Percentiles rank a stretch among this genome's conserved stretches.
These are phyloP conservation scores for Chytriomyces confervae DNA, from an alignment of 192 early-diverging fungal genomes.

Conservation along the genomic window DNA sequence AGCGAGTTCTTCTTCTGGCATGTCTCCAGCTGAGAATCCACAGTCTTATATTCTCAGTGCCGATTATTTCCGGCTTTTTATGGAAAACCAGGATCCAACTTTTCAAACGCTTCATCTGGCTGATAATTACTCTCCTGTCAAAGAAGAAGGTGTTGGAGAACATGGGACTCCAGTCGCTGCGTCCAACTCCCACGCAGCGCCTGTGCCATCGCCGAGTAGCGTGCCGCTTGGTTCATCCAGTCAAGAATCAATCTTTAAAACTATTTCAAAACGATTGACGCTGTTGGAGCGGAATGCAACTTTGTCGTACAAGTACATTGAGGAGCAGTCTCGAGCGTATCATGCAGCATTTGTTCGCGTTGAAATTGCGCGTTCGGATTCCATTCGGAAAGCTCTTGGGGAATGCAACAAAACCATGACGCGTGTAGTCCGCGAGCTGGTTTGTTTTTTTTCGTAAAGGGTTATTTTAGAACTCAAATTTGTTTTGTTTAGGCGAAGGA, in stretches of 20 bases:
- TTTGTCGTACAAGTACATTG: constrained; percentile 47
- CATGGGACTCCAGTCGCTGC: constrained; percentile 14
- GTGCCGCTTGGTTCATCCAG: constrained; percentile 44
- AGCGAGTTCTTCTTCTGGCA: background rate
- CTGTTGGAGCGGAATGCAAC: constrained; percentile 83
- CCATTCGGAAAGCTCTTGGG: constrained; percentile 35
- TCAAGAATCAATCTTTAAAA: constrained; percentile 89
- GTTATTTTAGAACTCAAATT: background rate
- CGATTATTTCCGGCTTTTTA: constrained; percentile 36
- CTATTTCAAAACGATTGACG: constrained; percentile 83
- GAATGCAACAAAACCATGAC: constrained; percentile 43
- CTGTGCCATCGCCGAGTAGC: background rate
- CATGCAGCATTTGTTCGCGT: constrained; percentile 46
- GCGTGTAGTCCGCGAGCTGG: constrained; percentile 48
- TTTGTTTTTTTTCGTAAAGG: constrained; percentile 10
- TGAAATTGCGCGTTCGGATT: constrained; percentile 32
- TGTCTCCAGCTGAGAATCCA: background rate
- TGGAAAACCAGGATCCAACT: constrained; percentile 36
- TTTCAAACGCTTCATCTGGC: background rate
- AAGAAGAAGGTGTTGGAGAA: background rate
- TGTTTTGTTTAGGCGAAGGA: constrained; percentile 24
- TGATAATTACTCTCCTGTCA: background rate
- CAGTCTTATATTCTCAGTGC: constrained; percentile 4
- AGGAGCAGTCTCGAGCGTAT: constrained; percentile 50
- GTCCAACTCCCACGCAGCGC: constrained; percentile 18